phyloP scores from a whole-genome alignment of 176 grass and related monocot species.

The Avena sativa region DNA sequence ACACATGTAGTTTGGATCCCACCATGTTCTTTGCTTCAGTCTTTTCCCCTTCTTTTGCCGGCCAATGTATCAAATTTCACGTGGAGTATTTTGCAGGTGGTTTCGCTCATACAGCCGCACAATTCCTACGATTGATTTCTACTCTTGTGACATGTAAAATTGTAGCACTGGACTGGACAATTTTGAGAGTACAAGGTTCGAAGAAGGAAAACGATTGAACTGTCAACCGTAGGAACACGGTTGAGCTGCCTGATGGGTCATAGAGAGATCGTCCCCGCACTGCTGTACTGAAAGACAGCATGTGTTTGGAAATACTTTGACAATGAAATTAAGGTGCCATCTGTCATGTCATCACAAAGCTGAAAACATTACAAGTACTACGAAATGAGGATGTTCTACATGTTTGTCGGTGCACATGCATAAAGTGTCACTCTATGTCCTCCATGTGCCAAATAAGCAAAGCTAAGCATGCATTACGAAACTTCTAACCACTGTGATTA shows the following conservation, averaged over 20 bases:
- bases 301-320: neutral
- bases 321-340: neutral
- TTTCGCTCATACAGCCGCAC: neutral
- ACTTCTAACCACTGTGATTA: neutral
- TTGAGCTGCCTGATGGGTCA: slow-evolving; percentile 2
- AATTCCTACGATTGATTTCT: neutral
- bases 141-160: neutral
- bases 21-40: slow-evolving; percentile 25
- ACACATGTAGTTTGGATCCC: neutral
- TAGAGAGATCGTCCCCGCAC: neutral
- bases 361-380: neutral
- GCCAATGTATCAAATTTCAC: neutral
- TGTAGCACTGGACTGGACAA: neutral
- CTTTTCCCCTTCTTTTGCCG: neutral
- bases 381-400: neutral
- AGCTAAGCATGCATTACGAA: neutral
- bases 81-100: neutral
- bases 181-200: neutral
- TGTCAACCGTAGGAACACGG: neutral
- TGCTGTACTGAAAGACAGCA: neutral
- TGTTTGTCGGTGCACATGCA: slow-evolving; percentile 13
- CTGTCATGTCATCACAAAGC: neutral
- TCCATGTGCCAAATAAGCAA: slow-evolving; percentile 1
- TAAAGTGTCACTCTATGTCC: slow-evolving; percentile 28
- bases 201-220: slow-evolving; percentile 13